Conservation (phyloP, 306 rosid genomes). For the Begonia loranthoides region DNA sequence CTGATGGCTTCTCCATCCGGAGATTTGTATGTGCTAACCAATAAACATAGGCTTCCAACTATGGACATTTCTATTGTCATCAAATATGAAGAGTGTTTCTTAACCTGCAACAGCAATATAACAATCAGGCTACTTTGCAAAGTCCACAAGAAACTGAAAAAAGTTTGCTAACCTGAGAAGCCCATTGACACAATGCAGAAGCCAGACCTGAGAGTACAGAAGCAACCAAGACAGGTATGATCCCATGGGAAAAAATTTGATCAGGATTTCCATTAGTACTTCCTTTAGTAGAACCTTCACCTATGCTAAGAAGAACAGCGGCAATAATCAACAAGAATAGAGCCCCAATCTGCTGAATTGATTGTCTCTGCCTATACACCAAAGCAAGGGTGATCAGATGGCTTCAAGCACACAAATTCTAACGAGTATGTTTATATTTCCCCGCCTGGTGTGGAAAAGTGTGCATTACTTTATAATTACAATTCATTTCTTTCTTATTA, state of each 20-base stretch:
- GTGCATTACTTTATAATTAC: too few relatives aligned
- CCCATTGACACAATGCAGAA: conserved; percentile 96
- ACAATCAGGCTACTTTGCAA: conserved; percentile 7
- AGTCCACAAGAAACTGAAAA: conserved; percentile 5
- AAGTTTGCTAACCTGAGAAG: conserved; percentile 70
- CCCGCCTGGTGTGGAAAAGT: too few relatives aligned
- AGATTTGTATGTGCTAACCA: conserved; percentile 65
- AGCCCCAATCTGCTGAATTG: conserved; percentile 89
- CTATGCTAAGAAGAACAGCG: conserved; percentile 82
- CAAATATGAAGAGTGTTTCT: conserved; percentile 87
- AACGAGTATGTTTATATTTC: too few relatives aligned
- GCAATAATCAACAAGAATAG: conserved; percentile 71
- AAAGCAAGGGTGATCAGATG: not conserved
- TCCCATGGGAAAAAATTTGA: conserved; percentile 68
- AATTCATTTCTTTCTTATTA: too few relatives aligned
- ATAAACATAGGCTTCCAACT: conserved; percentile 76
- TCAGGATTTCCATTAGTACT: conserved; percentile 40
- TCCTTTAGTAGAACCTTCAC: conserved; percentile 82
- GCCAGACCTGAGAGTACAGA: conserved; percentile 96
- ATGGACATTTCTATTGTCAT: conserved; percentile 96
- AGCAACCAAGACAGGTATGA: conserved; percentile 78
- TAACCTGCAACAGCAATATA: conserved; percentile 50
- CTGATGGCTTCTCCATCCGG: conserved; percentile 87
- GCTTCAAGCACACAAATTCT: too few relatives aligned
- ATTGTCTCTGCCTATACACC: conserved; percentile 72